Base-by-base conservation (phyloP, 768 basidiomycete genomes). In the Holtermanniella nyarrowii region DNA sequence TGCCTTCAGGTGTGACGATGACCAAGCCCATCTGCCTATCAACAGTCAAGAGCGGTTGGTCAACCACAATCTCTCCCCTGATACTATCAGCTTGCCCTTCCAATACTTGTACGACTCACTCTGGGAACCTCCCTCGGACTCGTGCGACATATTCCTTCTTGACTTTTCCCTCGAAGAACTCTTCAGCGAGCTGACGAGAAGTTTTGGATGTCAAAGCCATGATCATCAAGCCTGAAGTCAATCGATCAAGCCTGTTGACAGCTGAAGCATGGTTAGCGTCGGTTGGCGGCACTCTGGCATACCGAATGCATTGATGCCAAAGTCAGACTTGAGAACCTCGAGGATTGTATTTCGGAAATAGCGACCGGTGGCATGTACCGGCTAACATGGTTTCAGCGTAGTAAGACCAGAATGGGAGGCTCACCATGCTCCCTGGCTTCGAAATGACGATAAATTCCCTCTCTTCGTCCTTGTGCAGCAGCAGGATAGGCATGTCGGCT, bases 1-100 rank as follows among this genome's bases (percentile, higher is more conserved):
- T 90, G 41, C 95, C 95, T 51, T 91, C 82, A 0, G 91, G 88
- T 65, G 95, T 88, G 14, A 96, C 87, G 47, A 97, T 84, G 55
- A 96, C 96, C 43, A 99, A 72, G 3, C 95, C 95, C 83, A 96
- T 90, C 67, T 96, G 91, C 47, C 90, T 78, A 72, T 99, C 95
- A 1, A 96, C 82, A 0, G 89, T 90, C 52, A 99, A 71, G 5
- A 99, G 73, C 1, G 89, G 87, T 63, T 88, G 77, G 54, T 91
- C 87, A 54, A 89, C 89, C 0, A 77, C 70, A n/a, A 88, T 73
- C 63, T 90, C 85, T 48, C 79, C 83, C 40, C 90, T 91, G 51
- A 3, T 13, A 47, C 10, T 16, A 50, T 51, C 43, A 49, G 39
- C 48, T 41, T 12, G 12, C 2, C 24, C 25, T 4, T 18, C 26